Evolutionary conservation across 139 green algal species (phyloP).

Genomic region (Mychonastes homosphaera): DNA sequence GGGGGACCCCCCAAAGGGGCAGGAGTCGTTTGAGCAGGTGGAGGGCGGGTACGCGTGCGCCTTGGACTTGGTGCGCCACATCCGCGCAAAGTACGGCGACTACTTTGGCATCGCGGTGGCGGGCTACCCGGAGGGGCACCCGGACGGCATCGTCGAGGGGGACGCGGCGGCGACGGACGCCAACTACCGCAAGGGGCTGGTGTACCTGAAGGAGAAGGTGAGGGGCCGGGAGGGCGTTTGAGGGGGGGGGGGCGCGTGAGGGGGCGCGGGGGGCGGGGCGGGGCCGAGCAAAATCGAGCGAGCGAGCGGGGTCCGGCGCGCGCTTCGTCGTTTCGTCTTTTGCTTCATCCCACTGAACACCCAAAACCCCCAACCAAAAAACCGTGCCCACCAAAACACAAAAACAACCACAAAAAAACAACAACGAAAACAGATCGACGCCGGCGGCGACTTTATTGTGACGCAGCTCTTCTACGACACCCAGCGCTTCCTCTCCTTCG

Average conservation of each 20-base stretch:
- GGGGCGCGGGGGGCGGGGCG: not conserved
- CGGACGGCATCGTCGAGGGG: constrained; percentile 82
- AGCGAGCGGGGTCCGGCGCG: too few relatives aligned
- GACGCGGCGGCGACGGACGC: constrained; percentile 59
- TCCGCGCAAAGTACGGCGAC: constrained; percentile 76
- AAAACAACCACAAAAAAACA: too few relatives aligned
- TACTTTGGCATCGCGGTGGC: constrained; percentile 91
- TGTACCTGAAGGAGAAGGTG: constrained; percentile 92
- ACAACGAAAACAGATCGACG: constrained; percentile 83
- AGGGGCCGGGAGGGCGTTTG: not conserved
- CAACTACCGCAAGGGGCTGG: constrained; percentile 77
- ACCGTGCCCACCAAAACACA: too few relatives aligned
- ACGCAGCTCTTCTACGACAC: constrained; percentile 96
- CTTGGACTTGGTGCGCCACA: constrained; percentile 92
- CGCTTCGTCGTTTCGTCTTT: too few relatives aligned
- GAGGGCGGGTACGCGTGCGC: constrained; percentile 89
- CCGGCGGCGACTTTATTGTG: constrained; percentile 85
- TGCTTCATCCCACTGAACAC: too few relatives aligned
- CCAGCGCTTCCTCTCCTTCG: constrained; percentile 63
- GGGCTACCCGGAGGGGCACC: constrained; percentile 94
- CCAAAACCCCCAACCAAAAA: too few relatives aligned
- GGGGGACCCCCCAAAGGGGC: constrained; percentile 87
- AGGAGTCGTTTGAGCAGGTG: constrained; percentile 76
- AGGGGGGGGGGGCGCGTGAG: not conserved
- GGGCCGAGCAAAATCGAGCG: not conserved